Conservation (phyloP, 1,284 basidiomycete genomes). For the Amylostereum areolatum region DNA sequence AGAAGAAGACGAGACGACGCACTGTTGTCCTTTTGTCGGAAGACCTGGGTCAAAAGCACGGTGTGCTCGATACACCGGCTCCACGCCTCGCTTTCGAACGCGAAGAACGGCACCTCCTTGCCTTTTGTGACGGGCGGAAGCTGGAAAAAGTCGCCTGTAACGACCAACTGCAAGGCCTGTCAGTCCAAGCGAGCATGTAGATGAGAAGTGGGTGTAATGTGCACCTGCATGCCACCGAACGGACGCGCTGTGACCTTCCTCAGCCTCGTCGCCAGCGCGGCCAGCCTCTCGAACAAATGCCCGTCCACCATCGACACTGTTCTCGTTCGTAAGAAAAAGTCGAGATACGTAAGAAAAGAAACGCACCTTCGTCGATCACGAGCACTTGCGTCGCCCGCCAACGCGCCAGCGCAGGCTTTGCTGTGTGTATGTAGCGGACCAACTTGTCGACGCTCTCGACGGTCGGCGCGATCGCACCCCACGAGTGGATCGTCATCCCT, state of each 20-base stretch:
- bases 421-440: conserved; percentile 30
- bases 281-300: conserved; percentile 84
- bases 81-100: conserved; percentile 90
- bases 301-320: conserved; percentile 98
- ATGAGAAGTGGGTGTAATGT: conserved; percentile 6
- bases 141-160: conserved; percentile 97
- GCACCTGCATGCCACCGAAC: conserved; percentile 94
- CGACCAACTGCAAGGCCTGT: conserved; percentile 51
- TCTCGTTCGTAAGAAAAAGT: not conserved
- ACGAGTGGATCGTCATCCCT: conserved; percentile 35
- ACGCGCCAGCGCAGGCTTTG: conserved; percentile 28
- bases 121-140: conserved; percentile 81
- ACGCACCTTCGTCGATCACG: conserved; percentile 89
- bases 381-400: conserved; percentile 58
- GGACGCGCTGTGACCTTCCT: conserved; percentile 58
- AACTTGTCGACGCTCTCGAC: conserved; percentile 29
- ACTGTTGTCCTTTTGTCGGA: conserved; percentile 16
- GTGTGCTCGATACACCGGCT: conserved; percentile 68
- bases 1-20: not conserved
- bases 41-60: conserved; percentile 71
- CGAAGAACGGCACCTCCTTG: conserved; percentile 50
- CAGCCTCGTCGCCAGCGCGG: conserved; percentile 24
- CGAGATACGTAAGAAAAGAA: not conserved
- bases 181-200: not conserved
- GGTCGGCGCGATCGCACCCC: conserved; percentile 32